phyloP scores from a whole-genome alignment of 352 stramenopile species.

The Globisporangium radiosum region DNA sequence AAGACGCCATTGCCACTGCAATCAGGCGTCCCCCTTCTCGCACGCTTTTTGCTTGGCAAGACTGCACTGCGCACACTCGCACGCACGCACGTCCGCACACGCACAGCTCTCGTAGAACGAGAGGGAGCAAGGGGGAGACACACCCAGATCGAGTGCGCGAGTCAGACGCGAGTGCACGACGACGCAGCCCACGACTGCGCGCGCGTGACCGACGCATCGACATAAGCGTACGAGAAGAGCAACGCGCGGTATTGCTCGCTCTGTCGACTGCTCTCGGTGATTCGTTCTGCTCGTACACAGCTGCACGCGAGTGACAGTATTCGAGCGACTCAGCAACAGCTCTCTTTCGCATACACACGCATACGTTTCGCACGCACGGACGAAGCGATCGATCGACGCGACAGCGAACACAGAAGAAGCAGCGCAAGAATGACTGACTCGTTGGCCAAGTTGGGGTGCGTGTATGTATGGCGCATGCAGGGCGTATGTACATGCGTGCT shows the following conservation, averaged over 20 bases:
- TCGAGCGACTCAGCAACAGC: background rate
- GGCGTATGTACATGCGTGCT: background rate
- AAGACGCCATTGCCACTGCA: background rate
- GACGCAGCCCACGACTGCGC: too few species aligned
- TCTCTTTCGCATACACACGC: background rate
- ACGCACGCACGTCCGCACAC: background rate
- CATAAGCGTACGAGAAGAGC: too few species aligned
- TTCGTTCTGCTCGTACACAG: too few species aligned
- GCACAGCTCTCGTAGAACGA: background rate
- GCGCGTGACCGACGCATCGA: too few species aligned
- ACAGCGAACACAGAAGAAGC: constrained; percentile 1
- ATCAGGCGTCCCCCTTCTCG: too few species aligned
- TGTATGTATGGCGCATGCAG: constrained; percentile 1
- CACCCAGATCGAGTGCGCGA: background rate
- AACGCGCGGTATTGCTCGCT: too few species aligned
- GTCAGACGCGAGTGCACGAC: background rate
- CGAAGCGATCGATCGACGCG: background rate
- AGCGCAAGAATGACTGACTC: constrained; percentile 22
- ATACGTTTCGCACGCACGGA: background rate
- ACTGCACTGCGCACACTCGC: background rate
- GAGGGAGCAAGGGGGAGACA: background rate
- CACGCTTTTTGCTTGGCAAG: too few species aligned
- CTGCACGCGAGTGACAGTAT: background rate
- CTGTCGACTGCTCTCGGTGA: too few species aligned
- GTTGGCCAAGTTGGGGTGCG: constrained; percentile 30